phyloP scores from a whole-genome alignment of 352 stramenopile species.

The Pythium aquatile region DNA sequence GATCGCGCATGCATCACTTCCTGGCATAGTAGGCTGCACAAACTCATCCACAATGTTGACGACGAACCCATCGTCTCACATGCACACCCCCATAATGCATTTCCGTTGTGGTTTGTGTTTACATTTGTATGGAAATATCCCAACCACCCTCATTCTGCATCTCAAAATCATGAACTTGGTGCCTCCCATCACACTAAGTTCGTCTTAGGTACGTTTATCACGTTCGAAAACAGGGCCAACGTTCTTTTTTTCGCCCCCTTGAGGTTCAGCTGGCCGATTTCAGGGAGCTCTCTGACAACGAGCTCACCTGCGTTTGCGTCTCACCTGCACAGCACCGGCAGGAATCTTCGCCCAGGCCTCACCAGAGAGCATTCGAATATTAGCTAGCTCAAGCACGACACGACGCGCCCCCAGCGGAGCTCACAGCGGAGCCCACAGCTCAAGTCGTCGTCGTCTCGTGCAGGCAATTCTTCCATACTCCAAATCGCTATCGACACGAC shows the following conservation, averaged over 20 bases:
- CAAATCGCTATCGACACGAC: not conserved
- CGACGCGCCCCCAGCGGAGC: not conserved
- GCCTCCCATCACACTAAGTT: conserved; percentile 2
- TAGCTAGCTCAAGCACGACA: not conserved
- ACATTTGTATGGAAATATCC: not conserved
- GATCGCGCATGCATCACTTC: conserved; percentile 1
- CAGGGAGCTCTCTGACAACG: conserved; percentile 2
- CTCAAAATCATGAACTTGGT: not conserved
- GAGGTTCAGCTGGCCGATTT: conserved; percentile 6
- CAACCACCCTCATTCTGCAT: not conserved
- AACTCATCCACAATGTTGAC: conserved; percentile 3
- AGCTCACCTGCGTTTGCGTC: conserved; percentile 1
- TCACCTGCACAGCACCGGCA: conserved; percentile 1
- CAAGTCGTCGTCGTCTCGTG: not conserved
- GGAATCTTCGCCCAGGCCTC: not conserved
- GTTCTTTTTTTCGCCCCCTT: conserved; percentile 15
- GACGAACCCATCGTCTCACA: not conserved
- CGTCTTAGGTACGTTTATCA: not conserved
- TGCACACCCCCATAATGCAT: not conserved
- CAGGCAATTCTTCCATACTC: conserved; percentile 1
- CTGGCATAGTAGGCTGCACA: not conserved
- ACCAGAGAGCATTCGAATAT: not conserved
- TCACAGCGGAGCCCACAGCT: not conserved
- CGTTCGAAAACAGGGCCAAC: conserved; percentile 2
- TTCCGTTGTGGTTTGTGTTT: not conserved